Evolutionary conservation across 2,329 filamentous ascomycete species (phyloP).

Genomic region (Cercospora sp.): DNA sequence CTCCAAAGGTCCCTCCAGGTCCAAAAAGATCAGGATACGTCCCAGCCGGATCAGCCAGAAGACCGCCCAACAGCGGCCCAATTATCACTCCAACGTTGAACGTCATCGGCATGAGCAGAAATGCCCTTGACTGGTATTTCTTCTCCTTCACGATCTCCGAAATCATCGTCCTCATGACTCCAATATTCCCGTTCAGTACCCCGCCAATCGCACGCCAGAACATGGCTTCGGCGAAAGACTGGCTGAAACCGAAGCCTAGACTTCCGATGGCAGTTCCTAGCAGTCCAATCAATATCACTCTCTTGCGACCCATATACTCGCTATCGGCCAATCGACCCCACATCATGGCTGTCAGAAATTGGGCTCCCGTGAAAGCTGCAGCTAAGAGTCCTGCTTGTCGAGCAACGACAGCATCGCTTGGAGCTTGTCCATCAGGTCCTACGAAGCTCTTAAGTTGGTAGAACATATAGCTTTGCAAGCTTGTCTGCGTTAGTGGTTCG

Average conservation of each 20-base stretch:
- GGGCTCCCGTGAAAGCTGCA: conserved; percentile 76
- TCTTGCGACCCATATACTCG: conserved; percentile 67
- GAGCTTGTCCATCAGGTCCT: conserved; percentile 43
- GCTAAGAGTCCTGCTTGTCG: conserved; percentile 75
- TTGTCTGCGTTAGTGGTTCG: conserved; percentile 80
- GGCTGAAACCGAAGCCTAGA: conserved; percentile 69
- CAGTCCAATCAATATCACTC: conserved; percentile 74
- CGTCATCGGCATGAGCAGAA: conserved; percentile 65
- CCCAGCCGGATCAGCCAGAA: conserved; percentile 65
- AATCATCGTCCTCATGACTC: conserved; percentile 74
- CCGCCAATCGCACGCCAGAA: conserved; percentile 68
- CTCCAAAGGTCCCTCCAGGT: conserved; percentile 57
- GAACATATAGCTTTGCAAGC: conserved; percentile 77
- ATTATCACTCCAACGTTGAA: conserved; percentile 61
- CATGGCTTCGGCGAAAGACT: conserved; percentile 62
- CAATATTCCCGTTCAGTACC: conserved; percentile 69
- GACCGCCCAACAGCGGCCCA: conserved; percentile 59
- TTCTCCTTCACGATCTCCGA: conserved; percentile 71
- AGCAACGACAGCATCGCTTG: conserved; percentile 65
- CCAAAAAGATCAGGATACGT: conserved; percentile 66
- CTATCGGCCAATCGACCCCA: conserved; percentile 75
- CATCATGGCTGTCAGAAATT: conserved; percentile 78
- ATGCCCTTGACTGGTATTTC: conserved; percentile 58
- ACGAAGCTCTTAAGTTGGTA: conserved; percentile 81
- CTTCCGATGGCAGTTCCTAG: conserved; percentile 67